Conservation (phyloP, 805 yeast genomes). For the Debaryomyces hansenii region DNA sequence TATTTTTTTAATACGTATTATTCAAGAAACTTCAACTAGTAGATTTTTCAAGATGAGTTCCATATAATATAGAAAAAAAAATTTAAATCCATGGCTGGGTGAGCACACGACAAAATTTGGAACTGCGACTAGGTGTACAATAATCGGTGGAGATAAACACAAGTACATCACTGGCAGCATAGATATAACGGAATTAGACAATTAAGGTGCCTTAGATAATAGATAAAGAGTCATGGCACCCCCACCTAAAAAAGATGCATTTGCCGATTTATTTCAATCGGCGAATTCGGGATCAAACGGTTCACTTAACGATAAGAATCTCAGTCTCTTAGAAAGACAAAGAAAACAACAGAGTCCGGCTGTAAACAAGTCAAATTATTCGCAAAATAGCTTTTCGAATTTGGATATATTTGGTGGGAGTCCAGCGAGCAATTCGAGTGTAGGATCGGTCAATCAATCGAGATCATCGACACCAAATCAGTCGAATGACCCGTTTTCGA, state of each 20-base stretch:
- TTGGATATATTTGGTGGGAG: slow-evolving; percentile 32
- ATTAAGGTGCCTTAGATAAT: not conserved
- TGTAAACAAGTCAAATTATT: slow-evolving; percentile 1
- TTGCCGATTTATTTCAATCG: slow-evolving; percentile 42
- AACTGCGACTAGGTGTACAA: not conserved
- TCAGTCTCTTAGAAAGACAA: slow-evolving; percentile 28
- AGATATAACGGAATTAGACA: not conserved
- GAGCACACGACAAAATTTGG: slow-evolving; percentile 1
- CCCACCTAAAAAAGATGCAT: slow-evolving; percentile 43
- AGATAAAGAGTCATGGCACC: slow-evolving; percentile 20
- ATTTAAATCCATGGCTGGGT: not conserved
- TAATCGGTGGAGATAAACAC: not conserved
- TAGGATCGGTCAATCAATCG: not conserved
- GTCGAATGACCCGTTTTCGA: slow-evolving; percentile 24
- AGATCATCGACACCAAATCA: slow-evolving; percentile 2
- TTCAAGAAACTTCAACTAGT: not conserved
- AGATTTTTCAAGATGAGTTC: slow-evolving; percentile 4
- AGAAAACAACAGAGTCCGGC: slow-evolving; percentile 9
- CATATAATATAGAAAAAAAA: not conserved
- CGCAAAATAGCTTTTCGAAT: slow-evolving; percentile 28
- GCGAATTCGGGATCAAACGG: slow-evolving; percentile 19
- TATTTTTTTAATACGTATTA: not conserved
- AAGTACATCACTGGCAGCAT: not conserved
- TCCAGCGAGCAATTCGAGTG: not conserved
- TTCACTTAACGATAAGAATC: slow-evolving; percentile 7